Percentiles rank a stretch among this genome's conserved stretches.
Conservation (phyloP, 2,329 filamentous ascomycete genomes). For the Sporothrix brasiliensis region DNA sequence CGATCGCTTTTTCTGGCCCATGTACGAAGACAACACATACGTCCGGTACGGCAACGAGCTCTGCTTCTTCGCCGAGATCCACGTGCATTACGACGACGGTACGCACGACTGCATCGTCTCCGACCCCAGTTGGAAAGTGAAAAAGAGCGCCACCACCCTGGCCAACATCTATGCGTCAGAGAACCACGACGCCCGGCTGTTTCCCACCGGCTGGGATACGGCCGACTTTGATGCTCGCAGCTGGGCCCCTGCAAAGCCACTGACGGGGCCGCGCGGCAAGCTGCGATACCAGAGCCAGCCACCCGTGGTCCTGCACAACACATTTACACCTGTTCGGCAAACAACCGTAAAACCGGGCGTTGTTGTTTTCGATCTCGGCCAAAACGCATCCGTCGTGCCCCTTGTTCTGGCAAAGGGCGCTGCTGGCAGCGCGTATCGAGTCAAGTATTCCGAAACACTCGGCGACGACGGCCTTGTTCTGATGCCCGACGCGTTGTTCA, state of each 20-base stretch:
- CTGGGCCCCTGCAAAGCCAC: not conserved
- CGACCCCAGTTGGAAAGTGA: not conserved
- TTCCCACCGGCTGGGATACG: not conserved
- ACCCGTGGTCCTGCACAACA: not conserved
- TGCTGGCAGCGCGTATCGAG: not conserved
- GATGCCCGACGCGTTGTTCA: not conserved
- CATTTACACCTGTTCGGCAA: not conserved
- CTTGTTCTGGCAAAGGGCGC: not conserved
- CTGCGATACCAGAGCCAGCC: not conserved
- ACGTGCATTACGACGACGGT: not conserved
- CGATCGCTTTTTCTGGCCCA: slow-evolving; percentile 8
- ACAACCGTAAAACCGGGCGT: not conserved
- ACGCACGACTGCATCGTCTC: not conserved
- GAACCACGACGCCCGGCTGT: not conserved
- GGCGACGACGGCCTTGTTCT: not conserved
- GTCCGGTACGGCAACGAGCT: not conserved
- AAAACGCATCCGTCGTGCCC: not conserved
- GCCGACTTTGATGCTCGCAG: not conserved
- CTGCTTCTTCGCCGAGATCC: not conserved
- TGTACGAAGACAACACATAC: not conserved
- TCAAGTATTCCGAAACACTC: not conserved
- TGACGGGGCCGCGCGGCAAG: not conserved
- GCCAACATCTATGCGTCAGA: slow-evolving; percentile 2
- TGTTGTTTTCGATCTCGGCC: not conserved
- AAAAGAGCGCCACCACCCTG: not conserved